phyloP scores from a whole-genome alignment of 805 yeast genomes.

The Saccharomycopsis sp. region DNA sequence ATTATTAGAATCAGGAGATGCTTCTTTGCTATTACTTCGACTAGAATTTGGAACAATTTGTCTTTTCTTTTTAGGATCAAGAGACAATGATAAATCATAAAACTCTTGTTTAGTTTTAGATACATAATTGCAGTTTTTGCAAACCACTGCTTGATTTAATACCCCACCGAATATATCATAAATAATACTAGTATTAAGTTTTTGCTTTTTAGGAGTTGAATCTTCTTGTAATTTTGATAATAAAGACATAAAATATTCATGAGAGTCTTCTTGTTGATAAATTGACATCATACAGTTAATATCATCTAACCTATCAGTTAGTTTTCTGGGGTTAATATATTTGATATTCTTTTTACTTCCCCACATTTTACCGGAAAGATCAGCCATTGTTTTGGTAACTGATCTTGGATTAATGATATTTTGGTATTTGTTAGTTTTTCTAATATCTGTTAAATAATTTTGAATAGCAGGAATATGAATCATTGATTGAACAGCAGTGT shows the following conservation, averaged over 20 bases:
- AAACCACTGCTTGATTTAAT: conserved; percentile 73
- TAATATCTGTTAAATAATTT: conserved; percentile 65
- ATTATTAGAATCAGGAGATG: conserved; percentile 5
- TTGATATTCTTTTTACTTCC: conserved; percentile 20
- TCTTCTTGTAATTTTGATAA: conserved; percentile 86
- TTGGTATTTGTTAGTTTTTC: conserved; percentile 37
- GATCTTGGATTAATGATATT: conserved; percentile 39
- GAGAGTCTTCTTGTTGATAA: conserved; percentile 98
- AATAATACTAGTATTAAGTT: conserved; percentile 68
- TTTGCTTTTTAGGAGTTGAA: conserved; percentile 81
- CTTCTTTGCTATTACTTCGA: conserved; percentile 11
- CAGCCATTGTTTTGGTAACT: conserved; percentile 58
- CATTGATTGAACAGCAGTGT: conserved; percentile 87
- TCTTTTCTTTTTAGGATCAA: conserved; percentile 42
- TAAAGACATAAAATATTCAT: conserved; percentile 91
- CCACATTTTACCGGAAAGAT: conserved; percentile 63
- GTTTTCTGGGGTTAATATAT: conserved; percentile 66
- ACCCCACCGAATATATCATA: conserved; percentile 94
- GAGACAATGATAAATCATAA: conserved; percentile 80
- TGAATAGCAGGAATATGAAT: conserved; percentile 86
- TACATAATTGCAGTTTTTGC: conserved; percentile 71
- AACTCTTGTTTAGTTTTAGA: conserved; percentile 88
- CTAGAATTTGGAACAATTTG: conserved; percentile 20
- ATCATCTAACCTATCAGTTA: conserved; percentile 63
- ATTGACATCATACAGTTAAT: conserved; percentile 94